Evolutionary conservation across 768 basidiomycete genomes (phyloP).

Genomic region (Boletus pseudo-olivaceus): DNA sequence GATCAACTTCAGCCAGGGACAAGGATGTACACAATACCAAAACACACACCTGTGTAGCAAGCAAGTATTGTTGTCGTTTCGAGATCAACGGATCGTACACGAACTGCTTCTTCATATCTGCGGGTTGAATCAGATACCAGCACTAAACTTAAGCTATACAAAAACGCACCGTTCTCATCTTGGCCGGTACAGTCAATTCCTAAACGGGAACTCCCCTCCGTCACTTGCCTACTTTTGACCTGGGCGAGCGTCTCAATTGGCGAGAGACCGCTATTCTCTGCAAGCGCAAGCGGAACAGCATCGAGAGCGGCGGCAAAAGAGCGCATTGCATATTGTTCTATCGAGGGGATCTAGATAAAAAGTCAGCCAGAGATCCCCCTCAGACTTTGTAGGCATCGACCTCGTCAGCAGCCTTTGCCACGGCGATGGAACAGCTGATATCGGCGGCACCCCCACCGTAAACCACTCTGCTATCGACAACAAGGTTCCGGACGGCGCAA

Average conservation of each 20-base stretch:
- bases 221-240: slow-evolving; percentile 89
- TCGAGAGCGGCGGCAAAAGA: slow-evolving; percentile 97
- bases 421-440: slow-evolving; percentile 91
- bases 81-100: slow-evolving; percentile 97
- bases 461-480: slow-evolving; percentile 94
- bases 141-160: background rate
- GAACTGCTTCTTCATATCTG: slow-evolving; percentile 97
- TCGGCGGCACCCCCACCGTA: slow-evolving; percentile 99
- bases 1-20: slow-evolving; percentile 1
- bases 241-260: slow-evolving; percentile 97
- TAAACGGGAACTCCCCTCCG: slow-evolving; percentile 76
- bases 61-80: slow-evolving; percentile 92
- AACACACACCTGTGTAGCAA: slow-evolving; percentile 83
- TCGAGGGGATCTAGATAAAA: slow-evolving; percentile 72
- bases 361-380: background rate
- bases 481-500: slow-evolving; percentile 93
- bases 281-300: slow-evolving; percentile 91
- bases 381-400: slow-evolving; percentile 36
- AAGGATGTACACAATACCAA: background rate
- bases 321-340: slow-evolving; percentile 99
- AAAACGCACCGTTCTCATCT: slow-evolving; percentile 74
- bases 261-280: slow-evolving; percentile 94
- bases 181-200: slow-evolving; percentile 91
- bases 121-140: background rate
- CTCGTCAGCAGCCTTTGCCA: slow-evolving; percentile 92